These are phyloP conservation scores for Patellaria atrata DNA, from an alignment of 495 filamentous ascomycete genomes.

Conservation along the genomic window DNA sequence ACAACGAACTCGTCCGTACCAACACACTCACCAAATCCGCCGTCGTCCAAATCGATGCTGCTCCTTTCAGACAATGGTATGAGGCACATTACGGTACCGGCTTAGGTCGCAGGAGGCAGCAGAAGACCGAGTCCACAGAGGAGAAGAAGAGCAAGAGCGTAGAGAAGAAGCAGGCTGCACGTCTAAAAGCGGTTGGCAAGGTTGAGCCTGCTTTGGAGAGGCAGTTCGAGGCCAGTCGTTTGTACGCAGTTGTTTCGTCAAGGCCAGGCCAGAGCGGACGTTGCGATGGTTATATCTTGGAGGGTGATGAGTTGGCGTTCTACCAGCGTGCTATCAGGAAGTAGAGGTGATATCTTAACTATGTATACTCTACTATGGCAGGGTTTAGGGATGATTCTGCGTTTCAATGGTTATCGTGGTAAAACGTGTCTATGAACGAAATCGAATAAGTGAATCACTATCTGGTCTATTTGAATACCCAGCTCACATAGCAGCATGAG, in stretches of 20 bases:
- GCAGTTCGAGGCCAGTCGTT: slow-evolving; percentile 96
- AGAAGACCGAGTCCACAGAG: slow-evolving; percentile 37
- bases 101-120: slow-evolving; percentile 79
- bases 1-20: slow-evolving; percentile 99
- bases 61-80: slow-evolving; percentile 99
- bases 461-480: too few species aligned
- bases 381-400: too few species aligned
- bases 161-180: slow-evolving; percentile 86
- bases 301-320: slow-evolving; percentile 98
- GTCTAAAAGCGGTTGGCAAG: slow-evolving; percentile 71
- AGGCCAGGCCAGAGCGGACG: slow-evolving; percentile 94
- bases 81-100: slow-evolving; percentile 94
- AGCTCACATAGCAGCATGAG: too few species aligned
- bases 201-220: slow-evolving; percentile 83
- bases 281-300: slow-evolving; percentile 91
- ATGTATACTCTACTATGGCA: too few species aligned
- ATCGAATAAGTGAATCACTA: too few species aligned
- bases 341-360: too few species aligned
- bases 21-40: slow-evolving; percentile 99
- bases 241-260: slow-evolving; percentile 82
- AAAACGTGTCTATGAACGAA: too few species aligned
- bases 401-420: too few species aligned
- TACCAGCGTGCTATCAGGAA: slow-evolving; percentile 97
- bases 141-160: slow-evolving; percentile 54
- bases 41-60: slow-evolving; percentile 96